Base-by-base conservation (phyloP, 73 alveolate genomes). In the Stentor coeruleus region DNA sequence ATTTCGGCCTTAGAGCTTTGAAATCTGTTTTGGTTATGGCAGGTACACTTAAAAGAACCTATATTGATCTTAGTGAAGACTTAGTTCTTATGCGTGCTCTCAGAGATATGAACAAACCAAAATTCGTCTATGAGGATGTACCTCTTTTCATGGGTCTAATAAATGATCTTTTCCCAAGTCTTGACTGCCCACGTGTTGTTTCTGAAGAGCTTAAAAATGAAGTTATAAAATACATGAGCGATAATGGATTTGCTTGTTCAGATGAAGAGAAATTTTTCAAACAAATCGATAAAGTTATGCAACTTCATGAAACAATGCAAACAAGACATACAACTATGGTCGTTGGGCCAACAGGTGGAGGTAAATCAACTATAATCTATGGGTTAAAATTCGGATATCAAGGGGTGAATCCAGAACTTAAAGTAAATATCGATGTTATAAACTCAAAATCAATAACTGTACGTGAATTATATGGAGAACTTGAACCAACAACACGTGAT, bases 341-440 rank as follows among this genome's bases (percentile, higher is more conserved):
- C 77, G 99, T 98, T 36, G 99, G 99, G 3, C 99, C 99, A 33
- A 96, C 99, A 28, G 99, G 99, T 83, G 96, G 99, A 26, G 99
- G 99, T 15, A 98, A 98, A 91, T 85, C 99, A 35, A 97, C 95
- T 38, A 93, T 93, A 74, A 87, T 97, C 41, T 95, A 95, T 74
- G 88, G 97, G 72, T 90, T 98, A 81, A 94, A 96, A 79, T 59
- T 88, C 84, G 74, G 92, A 90, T 15, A 81, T 81, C 30, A 60
- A 83, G 57, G 91, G 59, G 38, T 88, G 85, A 14, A 85, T 76
- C 74, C 88, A 89, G 85, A 87, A 38, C 92, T 88, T 82, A 92
- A 89, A 82, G 92, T 85, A 60, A 86, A 89, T 2, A 73, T 89
- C 57, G 84, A 84, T 60, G 55, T 82, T 49, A 82, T 96, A 75